phyloP scores from a whole-genome alignment of 192 early-diverging fungal genomes.

The Backusella westeae region DNA sequence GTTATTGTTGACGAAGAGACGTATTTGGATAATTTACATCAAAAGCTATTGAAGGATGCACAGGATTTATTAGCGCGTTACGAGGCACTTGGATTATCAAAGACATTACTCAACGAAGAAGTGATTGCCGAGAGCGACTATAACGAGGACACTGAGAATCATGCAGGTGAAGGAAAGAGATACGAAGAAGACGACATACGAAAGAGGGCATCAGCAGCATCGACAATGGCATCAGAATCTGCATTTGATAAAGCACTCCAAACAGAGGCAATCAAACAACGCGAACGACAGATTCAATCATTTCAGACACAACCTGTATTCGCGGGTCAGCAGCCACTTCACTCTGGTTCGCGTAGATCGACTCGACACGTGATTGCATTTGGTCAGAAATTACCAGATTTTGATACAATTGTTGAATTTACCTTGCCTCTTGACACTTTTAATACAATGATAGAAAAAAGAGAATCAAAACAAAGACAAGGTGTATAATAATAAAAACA shows the following conservation, averaged over 20 bases:
- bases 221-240: not conserved
- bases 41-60: constrained; percentile 44
- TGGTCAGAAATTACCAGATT: constrained; percentile 38
- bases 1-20: not conserved
- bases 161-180: not conserved
- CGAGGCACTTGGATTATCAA: constrained; percentile 40
- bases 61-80: constrained; percentile 44
- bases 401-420: constrained; percentile 31
- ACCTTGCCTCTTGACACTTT: constrained; percentile 33
- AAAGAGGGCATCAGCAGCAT: not conserved
- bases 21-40: constrained; percentile 28
- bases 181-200: not conserved
- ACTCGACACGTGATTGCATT: constrained; percentile 40
- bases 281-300: not conserved
- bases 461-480: constrained; percentile 12
- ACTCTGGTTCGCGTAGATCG: constrained; percentile 25
- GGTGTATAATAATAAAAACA: not conserved
- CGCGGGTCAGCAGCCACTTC: not conserved
- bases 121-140: not conserved
- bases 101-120: constrained; percentile 1
- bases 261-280: not conserved
- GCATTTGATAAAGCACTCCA: constrained; percentile 3
- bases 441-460: constrained; percentile 33
- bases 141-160: not conserved
- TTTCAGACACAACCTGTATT: not conserved